Evolutionary conservation across 257 asterid genomes (phyloP).

Genomic region (Plantago elongata): DNA sequence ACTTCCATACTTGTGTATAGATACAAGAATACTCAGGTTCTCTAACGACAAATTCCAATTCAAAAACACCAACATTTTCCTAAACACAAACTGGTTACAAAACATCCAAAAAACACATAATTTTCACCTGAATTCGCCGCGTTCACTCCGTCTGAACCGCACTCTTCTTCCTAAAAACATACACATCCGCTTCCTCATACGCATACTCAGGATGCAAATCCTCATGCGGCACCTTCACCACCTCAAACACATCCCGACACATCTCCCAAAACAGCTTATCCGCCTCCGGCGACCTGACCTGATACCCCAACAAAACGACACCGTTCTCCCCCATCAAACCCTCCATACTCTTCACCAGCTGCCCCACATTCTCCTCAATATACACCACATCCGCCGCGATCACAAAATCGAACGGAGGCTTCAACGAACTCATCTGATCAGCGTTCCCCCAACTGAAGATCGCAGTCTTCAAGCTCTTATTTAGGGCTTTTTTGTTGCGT

Average conservation of each 20-base stretch:
- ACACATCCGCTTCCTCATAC: constrained; percentile 77
- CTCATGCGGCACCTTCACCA: constrained; percentile 70
- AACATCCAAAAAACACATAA: not conserved
- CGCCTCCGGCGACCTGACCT: constrained; percentile 88
- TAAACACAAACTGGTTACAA: not conserved
- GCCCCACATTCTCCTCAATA: constrained; percentile 75
- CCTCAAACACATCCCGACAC: constrained; percentile 47
- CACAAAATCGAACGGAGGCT: constrained; percentile 73
- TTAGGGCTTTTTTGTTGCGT: constrained; percentile 61
- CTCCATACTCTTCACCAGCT: constrained; percentile 64
- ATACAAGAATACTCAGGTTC: no score
- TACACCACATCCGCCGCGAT: constrained; percentile 91
- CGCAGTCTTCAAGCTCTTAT: constrained; percentile 56
- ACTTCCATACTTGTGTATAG: no score
- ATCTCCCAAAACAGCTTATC: constrained; percentile 68
- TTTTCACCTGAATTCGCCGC: constrained; percentile 1
- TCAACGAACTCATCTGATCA: constrained; percentile 49
- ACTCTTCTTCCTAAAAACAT: constrained; percentile 59
- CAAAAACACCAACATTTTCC: not conserved
- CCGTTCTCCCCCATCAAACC: constrained; percentile 67
- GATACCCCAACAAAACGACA: constrained; percentile 78
- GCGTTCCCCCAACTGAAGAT: constrained; percentile 70
- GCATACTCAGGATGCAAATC: constrained; percentile 90
- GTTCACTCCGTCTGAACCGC: constrained; percentile 18
- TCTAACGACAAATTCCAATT: not conserved